Evolutionary conservation across 257 asterid species (phyloP).

Genomic region (Solanum corneliomulleri): DNA sequence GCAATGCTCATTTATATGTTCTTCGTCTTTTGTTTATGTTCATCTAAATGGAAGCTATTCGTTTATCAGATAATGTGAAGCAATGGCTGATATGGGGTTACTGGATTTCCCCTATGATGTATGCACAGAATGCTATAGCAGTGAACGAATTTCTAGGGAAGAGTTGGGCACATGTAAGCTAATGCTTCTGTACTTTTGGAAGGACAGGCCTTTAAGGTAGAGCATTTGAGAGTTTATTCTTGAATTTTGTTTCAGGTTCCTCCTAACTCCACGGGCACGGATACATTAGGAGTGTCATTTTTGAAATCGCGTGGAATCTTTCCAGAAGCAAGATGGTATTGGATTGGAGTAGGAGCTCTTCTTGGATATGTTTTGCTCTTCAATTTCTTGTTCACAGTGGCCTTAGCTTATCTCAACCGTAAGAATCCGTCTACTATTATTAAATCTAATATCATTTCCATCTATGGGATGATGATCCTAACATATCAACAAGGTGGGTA

Average conservation of each 20-base stretch:
- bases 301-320: slow-evolving; percentile 54
- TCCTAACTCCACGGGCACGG: slow-evolving; percentile 34
- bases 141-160: slow-evolving; percentile 76
- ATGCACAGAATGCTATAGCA: slow-evolving; percentile 61
- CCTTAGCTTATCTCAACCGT: slow-evolving; percentile 71
- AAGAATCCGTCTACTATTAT: neutral
- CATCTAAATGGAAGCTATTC: neutral
- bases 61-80: slow-evolving; percentile 27
- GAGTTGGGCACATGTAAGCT: slow-evolving; percentile 74
- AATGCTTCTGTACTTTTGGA: neutral
- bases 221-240: neutral
- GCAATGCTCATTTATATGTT: neutral
- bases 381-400: slow-evolving; percentile 34
- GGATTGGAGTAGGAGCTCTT: slow-evolving; percentile 67
- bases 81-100: slow-evolving; percentile 81
- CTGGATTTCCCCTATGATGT: slow-evolving; percentile 80
- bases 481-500: neutral
- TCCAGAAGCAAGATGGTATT: slow-evolving; percentile 56
- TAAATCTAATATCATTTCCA: neutral
- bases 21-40: neutral
- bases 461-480: neutral
- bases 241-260: slow-evolving; percentile 21
- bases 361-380: slow-evolving; percentile 47
- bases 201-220: neutral
- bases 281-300: slow-evolving; percentile 45